Conservation (phyloP, 305 asterid species). For the Fraxinus baroniana region DNA sequence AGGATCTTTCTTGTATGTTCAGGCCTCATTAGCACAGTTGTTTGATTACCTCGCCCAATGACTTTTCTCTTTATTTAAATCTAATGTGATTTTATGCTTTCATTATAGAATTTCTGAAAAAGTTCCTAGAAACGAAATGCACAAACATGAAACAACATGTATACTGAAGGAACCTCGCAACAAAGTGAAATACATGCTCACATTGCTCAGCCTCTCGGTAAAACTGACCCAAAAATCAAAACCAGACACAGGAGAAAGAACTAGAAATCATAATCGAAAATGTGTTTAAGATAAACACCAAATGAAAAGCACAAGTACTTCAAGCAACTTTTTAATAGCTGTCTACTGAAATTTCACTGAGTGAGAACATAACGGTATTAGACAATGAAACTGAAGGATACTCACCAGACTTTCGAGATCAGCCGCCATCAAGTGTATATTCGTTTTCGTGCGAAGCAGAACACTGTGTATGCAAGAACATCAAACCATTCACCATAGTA, state of each 20-base stretch:
- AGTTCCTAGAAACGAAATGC: background rate
- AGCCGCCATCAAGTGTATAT: slow-evolving; percentile 58
- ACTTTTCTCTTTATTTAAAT: background rate
- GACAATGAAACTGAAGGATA: background rate
- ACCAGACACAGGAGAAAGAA: background rate
- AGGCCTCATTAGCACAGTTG: background rate
- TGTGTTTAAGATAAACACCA: background rate
- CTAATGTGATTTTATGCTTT: background rate
- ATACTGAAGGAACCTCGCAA: background rate
- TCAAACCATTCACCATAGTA: slow-evolving; percentile 9
- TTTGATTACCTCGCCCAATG: background rate
- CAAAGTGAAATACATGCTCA: background rate
- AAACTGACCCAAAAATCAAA: background rate
- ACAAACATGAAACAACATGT: background rate
- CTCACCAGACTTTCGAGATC: slow-evolving; percentile 70
- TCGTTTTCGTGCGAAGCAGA: slow-evolving; percentile 57
- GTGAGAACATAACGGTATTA: background rate
- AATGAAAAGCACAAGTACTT: background rate
- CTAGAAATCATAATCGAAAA: background rate
- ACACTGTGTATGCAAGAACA: slow-evolving; percentile 53
- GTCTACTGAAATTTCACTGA: background rate
- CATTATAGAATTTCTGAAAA: background rate
- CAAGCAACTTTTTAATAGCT: background rate
- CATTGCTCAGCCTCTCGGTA: background rate
- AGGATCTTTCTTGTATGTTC: background rate